Evolutionary conservation across 305 asterid species (phyloP), one percentile per base, ranked within the genome.

Genomic region (Caryopteris hybrid): DNA sequence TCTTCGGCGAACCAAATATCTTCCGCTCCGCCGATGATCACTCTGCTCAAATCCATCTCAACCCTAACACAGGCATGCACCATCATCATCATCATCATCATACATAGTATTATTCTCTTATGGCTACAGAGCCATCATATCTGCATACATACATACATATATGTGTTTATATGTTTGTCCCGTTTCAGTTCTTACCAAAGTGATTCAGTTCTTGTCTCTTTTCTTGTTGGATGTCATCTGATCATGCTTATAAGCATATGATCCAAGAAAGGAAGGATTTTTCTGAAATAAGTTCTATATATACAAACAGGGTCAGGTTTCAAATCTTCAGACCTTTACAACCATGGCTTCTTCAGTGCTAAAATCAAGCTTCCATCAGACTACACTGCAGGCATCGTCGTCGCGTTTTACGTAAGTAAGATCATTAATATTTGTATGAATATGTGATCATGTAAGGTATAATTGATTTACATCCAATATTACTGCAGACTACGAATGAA

Each of bases 331-430:
- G 96, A 88, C 76, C 83, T 87, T 2, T 93, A 91, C 88, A 78
- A 65, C 71, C 88, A 88, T 61, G 99, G 97, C 38, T 83, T 91
- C 74, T 93, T 93, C 77, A 93, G 99, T 59, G 97, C 99, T 1
- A 85, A 81, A 81, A 91, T 90, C 54, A 91, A 87, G 79, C 75
- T 93, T 51, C 99, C 99, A 17, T 80, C 97, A 0, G 87, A 90
- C 7, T 90, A 93, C 76, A 88, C 99, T 0, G 97, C 99, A 0
- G 99, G 99, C 22, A 74, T 93, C 38, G 97, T 91, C 34, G 96
- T 93, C 51, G 99, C 99, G 2, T 93, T 93, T 66, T 93, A 93
- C 63, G 99, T 93, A 82, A n/a, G 95, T 21, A 12, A 8, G 0
- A 2, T 27, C 0, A 7, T 12, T 0, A 10, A 17, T n/a, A n/a